A percentile compares a stretch with the other conserved stretches of the same genome.
Conservation (phyloP, 768 basidiomycete genomes). For the Phlegmacium glaucopus region DNA sequence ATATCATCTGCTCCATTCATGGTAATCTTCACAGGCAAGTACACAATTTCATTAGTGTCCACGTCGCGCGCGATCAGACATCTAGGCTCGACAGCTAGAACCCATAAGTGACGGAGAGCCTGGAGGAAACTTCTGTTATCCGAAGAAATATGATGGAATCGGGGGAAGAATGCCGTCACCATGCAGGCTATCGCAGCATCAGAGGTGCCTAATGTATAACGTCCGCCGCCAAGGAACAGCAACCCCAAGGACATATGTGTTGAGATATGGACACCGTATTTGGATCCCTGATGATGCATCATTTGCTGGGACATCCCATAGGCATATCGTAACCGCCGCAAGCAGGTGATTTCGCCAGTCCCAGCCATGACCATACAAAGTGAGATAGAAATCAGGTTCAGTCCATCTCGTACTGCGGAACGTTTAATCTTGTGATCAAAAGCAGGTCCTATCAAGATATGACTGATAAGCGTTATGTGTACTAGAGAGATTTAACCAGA, state of each 20-base stretch:
- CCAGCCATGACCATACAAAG: slow-evolving; percentile 96
- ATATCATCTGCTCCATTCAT: slow-evolving; percentile 61
- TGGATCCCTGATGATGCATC: slow-evolving; percentile 60
- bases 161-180: slow-evolving; percentile 89
- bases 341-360: slow-evolving; percentile 88
- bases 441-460: slow-evolving; percentile 51
- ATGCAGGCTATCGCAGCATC: slow-evolving; percentile 89
- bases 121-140: slow-evolving; percentile 93
- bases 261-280: slow-evolving; percentile 88
- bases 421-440: slow-evolving; percentile 90
- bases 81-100: slow-evolving; percentile 89
- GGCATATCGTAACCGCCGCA: slow-evolving; percentile 82
- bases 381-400: slow-evolving; percentile 84
- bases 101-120: slow-evolving; percentile 94
- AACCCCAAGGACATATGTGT: slow-evolving; percentile 89
- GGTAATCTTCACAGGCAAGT: slow-evolving; percentile 87
- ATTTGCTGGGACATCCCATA: slow-evolving; percentile 80
- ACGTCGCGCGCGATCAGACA: slow-evolving; percentile 92
- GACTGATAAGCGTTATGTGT: slow-evolving; percentile 1
- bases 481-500: slow-evolving; percentile 3
- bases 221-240: slow-evolving; percentile 90
- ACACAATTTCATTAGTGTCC: slow-evolving; percentile 86
- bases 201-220: slow-evolving; percentile 88
- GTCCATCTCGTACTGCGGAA: slow-evolving; percentile 79
- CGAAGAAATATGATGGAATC: slow-evolving; percentile 70